Evolutionary conservation across 495 filamentous ascomycete genomes (phyloP).

Genomic region (Penicillium desertorum): DNA sequence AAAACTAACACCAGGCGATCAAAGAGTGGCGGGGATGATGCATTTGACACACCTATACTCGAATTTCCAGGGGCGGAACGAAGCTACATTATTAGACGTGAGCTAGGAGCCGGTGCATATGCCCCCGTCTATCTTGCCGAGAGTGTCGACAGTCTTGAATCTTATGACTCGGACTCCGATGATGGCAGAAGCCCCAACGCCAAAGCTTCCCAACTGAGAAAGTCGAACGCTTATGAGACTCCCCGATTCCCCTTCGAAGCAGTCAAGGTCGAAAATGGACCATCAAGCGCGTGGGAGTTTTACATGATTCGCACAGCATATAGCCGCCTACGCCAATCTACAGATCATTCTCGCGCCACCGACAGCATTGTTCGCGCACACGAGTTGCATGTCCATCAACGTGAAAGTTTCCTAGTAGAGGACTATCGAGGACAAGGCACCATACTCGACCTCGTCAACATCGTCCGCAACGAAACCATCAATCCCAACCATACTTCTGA

Average conservation of each 20-base stretch:
- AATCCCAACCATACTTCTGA: slow-evolving; percentile 43
- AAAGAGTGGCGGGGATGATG: slow-evolving; percentile 50
- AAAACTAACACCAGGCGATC: slow-evolving; percentile 63
- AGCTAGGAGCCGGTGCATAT: slow-evolving; percentile 90
- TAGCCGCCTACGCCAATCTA: slow-evolving; percentile 59
- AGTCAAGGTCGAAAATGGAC: slow-evolving; percentile 83
- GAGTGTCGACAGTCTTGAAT: slow-evolving; percentile 54
- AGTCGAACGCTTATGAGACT: slow-evolving; percentile 21
- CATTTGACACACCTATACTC: slow-evolving; percentile 64
- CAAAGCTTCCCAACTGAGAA: slow-evolving; percentile 19
- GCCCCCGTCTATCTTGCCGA: slow-evolving; percentile 92
- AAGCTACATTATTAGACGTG: slow-evolving; percentile 76
- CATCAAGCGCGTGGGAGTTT: slow-evolving; percentile 91
- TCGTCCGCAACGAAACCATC: slow-evolving; percentile 65
- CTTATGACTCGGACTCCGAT: slow-evolving; percentile 48
- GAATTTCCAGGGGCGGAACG: slow-evolving; percentile 59
- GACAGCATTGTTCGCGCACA: slow-evolving; percentile 77
- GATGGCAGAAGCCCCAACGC: slow-evolving; percentile 30
- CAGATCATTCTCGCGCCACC: slow-evolving; percentile 53
- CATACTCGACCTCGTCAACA: slow-evolving; percentile 87
- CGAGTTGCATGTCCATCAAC: slow-evolving; percentile 82
- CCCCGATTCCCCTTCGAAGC: slow-evolving; percentile 67
- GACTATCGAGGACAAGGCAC: slow-evolving; percentile 90
- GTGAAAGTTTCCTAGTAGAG: slow-evolving; percentile 84
- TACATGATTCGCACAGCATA: slow-evolving; percentile 87